Evolutionary conservation across 2,329 filamentous ascomycete species (phyloP).

Genomic region (Emergomyces africanus): DNA sequence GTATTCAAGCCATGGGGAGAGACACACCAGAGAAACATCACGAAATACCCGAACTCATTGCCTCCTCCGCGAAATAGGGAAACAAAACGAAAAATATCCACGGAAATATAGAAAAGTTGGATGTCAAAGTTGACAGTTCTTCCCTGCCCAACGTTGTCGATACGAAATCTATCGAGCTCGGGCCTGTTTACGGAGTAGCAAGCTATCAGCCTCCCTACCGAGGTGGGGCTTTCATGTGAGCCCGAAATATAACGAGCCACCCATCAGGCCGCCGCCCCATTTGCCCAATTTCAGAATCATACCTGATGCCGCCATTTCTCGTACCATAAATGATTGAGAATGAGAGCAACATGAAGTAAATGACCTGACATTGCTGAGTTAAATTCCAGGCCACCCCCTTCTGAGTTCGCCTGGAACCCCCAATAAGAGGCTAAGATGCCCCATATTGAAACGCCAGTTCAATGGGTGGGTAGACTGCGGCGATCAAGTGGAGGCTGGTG

Average conservation of each 20-base stretch:
- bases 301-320: neutral
- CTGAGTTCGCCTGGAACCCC: neutral
- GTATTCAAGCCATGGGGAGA: no score
- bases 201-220: neutral
- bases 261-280: neutral
- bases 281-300: neutral
- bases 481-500: neutral
- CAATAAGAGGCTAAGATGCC: neutral
- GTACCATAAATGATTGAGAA: no score
- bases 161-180: neutral
- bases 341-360: no score
- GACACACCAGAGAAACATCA: no score
- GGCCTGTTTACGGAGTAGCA: neutral
- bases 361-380: neutral
- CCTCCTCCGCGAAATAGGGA: neutral
- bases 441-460: neutral
- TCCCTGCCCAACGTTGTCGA: neutral
- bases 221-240: neutral
- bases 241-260: neutral
- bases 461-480: no score
- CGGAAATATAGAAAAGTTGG: neutral
- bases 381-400: neutral
- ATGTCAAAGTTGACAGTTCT: neutral
- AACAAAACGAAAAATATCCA: neutral
- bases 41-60: no score